phyloP scores from a whole-genome alignment of 1,284 basidiomycete genomes.

The Phylloporus gajari region DNA sequence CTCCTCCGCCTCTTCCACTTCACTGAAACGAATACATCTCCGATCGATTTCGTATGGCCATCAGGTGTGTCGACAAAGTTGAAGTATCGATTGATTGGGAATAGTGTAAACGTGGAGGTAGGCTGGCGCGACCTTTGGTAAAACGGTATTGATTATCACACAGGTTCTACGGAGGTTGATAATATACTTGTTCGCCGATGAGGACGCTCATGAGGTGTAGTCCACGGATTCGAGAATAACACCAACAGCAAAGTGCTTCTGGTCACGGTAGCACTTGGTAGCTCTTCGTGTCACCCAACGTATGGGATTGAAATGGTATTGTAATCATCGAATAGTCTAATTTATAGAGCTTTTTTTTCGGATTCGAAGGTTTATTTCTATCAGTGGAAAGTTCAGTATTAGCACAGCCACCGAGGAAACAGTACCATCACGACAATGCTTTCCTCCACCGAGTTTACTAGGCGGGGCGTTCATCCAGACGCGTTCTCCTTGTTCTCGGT shows the following conservation, averaged over 20 bases:
- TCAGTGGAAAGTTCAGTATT: background rate
- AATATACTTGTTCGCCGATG: conserved; percentile 34
- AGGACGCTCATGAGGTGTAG: background rate
- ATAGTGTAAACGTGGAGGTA: conserved; percentile 81
- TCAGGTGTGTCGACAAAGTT: conserved; percentile 66
- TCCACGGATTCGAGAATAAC: background rate
- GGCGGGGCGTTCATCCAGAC: conserved; percentile 76
- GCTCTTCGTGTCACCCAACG: too few relatives aligned
- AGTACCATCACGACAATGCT: conserved; percentile 17
- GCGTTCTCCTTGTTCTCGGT: conserved; percentile 12
- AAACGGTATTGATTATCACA: conserved; percentile 14
- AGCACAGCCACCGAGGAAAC: background rate
- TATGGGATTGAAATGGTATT: too few relatives aligned
- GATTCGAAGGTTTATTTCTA: background rate
- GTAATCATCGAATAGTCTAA: too few relatives aligned
- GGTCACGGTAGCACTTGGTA: too few relatives aligned
- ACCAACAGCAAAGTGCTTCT: background rate
- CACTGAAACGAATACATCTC: conserved; percentile 33
- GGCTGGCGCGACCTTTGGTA: conserved; percentile 3
- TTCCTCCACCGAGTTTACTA: conserved; percentile 18
- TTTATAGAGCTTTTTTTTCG: too few relatives aligned
- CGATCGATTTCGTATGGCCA: conserved; percentile 67
- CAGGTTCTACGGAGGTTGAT: conserved; percentile 42
- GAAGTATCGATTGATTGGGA: conserved; percentile 79
- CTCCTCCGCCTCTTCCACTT: conserved; percentile 76